phyloP scores from a whole-genome alignment of 176 grass and related monocot genomes.

The Cenchrus americanus region DNA sequence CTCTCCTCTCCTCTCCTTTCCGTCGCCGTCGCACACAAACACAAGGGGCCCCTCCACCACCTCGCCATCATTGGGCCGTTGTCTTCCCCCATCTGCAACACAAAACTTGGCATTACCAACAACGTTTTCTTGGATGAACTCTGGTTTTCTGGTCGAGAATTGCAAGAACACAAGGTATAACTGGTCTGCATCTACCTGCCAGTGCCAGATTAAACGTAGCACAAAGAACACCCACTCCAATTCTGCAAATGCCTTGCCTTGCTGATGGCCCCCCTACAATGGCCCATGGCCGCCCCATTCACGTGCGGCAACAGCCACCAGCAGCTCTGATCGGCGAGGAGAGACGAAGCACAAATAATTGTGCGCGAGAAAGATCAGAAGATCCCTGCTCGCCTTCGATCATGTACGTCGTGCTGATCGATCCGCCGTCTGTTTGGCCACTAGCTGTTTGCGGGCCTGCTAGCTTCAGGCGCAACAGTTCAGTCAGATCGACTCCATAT shows the following conservation, averaged over 20 bases:
- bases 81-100: background rate
- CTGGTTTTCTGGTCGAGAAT: too few species aligned
- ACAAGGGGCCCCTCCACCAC: background rate
- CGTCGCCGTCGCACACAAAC: background rate
- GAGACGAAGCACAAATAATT: background rate
- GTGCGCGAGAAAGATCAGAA: background rate
- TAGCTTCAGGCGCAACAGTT: background rate
- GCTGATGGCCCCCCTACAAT: too few species aligned
- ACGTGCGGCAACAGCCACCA: background rate
- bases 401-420: background rate
- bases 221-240: too few species aligned
- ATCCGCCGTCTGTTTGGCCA: background rate
- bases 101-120: background rate
- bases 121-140: too few species aligned
- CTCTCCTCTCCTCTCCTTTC: background rate
- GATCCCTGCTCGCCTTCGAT: background rate
- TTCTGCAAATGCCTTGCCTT: too few species aligned
- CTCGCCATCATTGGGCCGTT: conserved; percentile 5
- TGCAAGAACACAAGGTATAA: too few species aligned
- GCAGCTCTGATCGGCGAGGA: background rate
- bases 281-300: background rate
- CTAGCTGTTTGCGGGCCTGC: background rate
- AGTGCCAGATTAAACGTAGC: too few species aligned
- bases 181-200: too few species aligned
- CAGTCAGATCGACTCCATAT: conserved; percentile 1